Conservation (phyloP, 176 grass and related monocot species). For the Carex littledalei region DNA sequence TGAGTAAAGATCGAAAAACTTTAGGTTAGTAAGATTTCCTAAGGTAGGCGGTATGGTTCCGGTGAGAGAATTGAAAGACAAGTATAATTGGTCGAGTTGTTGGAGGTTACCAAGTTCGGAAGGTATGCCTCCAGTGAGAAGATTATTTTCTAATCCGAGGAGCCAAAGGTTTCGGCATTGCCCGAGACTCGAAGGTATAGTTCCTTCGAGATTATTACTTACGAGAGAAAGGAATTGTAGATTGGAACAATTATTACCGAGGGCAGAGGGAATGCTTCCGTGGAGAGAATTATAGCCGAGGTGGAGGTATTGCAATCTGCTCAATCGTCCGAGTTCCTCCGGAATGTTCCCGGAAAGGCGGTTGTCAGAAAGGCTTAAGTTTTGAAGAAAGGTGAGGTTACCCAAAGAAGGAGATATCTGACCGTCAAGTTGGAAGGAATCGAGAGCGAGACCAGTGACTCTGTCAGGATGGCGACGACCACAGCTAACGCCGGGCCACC, state of each 20-base stretch:
- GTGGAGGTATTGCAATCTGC: background rate
- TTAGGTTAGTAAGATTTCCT: background rate
- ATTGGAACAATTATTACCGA: conserved; percentile 21
- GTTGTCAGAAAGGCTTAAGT: conserved; percentile 25
- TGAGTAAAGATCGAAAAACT: background rate
- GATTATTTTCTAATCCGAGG: no score
- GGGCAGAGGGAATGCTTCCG: conserved; percentile 4
- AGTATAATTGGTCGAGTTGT: no score
- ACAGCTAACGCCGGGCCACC: conserved; percentile 29
- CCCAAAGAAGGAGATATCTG: conserved; percentile 24
- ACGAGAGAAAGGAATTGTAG: background rate
- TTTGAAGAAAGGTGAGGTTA: conserved; percentile 35
- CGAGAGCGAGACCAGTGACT: conserved; percentile 9
- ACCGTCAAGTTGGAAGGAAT: background rate
- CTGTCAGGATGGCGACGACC: conserved; percentile 20
- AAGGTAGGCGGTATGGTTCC: conserved; percentile 29
- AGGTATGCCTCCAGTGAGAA: no score
- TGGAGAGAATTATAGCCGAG: conserved; percentile 20
- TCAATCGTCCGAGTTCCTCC: conserved; percentile 15
- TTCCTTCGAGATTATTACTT: conserved; percentile 12
- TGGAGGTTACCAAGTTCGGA: no score
- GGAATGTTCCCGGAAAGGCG: conserved; percentile 16
- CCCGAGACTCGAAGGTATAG: conserved; percentile 3
- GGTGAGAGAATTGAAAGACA: background rate
- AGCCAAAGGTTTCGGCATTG: background rate